Evolutionary conservation across 176 grass and related monocot species (phyloP).

Genomic region (Coix lacrymajobi): DNA sequence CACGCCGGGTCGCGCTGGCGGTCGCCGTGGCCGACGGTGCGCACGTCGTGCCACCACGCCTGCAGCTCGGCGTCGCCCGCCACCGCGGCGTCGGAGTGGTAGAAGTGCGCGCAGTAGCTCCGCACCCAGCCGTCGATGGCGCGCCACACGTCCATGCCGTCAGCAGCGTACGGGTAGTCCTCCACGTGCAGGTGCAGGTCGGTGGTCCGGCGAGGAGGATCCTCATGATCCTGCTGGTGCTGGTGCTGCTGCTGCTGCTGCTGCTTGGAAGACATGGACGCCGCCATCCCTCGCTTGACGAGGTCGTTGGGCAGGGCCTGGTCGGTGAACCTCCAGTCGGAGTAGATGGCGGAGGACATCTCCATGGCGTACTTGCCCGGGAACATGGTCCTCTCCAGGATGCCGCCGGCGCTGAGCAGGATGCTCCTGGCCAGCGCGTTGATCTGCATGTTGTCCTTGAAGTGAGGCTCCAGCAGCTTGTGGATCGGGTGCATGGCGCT

Average conservation of each 20-base stretch:
- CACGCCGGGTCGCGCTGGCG: constrained; percentile 43
- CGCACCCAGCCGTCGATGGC: constrained; percentile 74
- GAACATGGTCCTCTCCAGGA: constrained; percentile 87
- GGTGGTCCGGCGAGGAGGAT: background rate
- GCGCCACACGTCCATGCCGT: constrained; percentile 83
- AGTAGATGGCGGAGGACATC: constrained; percentile 72
- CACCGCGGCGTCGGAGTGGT: constrained; percentile 44
- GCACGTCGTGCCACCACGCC: constrained; percentile 80
- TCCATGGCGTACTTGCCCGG: constrained; percentile 69
- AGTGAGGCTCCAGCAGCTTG: constrained; percentile 88
- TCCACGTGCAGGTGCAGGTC: constrained; percentile 46
- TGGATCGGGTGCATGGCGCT: constrained; percentile 88
- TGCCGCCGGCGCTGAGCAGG: constrained; percentile 59
- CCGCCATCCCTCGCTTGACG: constrained; percentile 78
- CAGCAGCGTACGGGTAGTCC: constrained; percentile 83
- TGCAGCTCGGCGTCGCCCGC: constrained; percentile 53
- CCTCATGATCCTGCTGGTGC: too few species aligned
- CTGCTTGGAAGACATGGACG: too few species aligned
- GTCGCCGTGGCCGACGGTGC: constrained; percentile 75
- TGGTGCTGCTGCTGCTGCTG: too few species aligned
- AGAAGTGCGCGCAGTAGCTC: constrained; percentile 69
- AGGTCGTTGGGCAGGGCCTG: constrained; percentile 79
- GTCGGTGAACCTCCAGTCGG: constrained; percentile 66
- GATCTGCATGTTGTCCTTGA: constrained; percentile 93
- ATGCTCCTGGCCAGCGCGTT: constrained; percentile 85